Percentiles rank a stretch among this genome's conserved stretches.
These are phyloP conservation scores for Suhomyces canberraensis DNA, from an alignment of 805 yeast species.

Conservation along the genomic window DNA sequence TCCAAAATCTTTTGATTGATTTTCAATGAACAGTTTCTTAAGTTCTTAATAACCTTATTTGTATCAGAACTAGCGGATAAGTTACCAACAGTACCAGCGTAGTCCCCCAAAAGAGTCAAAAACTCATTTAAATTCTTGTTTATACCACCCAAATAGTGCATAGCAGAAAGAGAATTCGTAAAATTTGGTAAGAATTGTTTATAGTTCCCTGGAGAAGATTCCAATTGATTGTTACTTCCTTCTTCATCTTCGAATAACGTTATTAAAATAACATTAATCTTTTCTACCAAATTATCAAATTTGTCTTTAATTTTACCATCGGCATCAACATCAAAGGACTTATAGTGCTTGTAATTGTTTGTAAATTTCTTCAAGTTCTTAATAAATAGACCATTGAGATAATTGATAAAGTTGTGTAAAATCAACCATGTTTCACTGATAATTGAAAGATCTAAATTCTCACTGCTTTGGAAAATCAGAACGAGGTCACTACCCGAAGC, in stretches of 20 bases:
- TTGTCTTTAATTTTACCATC: slow-evolving; percentile 25
- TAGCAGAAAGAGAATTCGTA: slow-evolving; percentile 39
- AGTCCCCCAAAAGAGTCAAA: slow-evolving; percentile 30
- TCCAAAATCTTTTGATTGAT: slow-evolving; percentile 40
- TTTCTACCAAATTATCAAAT: slow-evolving; percentile 25
- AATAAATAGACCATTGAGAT: slow-evolving; percentile 29
- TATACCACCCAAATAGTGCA: slow-evolving; percentile 32
- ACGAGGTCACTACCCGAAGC: slow-evolving; percentile 1
- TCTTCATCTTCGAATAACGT: slow-evolving; percentile 26
- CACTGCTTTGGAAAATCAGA: slow-evolving; percentile 32
- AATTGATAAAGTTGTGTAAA: slow-evolving; percentile 32
- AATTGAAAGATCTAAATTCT: slow-evolving; percentile 39
- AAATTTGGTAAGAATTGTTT: slow-evolving; percentile 36
- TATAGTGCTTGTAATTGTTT: slow-evolving; percentile 36
- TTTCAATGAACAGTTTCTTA: slow-evolving; percentile 28
- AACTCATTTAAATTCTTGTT: slow-evolving; percentile 25
- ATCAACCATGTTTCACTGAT: slow-evolving; percentile 45
- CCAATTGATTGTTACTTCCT: slow-evolving; percentile 30
- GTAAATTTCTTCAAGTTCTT: slow-evolving; percentile 32
- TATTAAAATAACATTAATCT: slow-evolving; percentile 24
- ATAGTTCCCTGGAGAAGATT: slow-evolving; percentile 34
- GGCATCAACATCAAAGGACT: slow-evolving; percentile 25
- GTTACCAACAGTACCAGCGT: slow-evolving; percentile 33
- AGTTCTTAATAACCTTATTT: slow-evolving; percentile 32
- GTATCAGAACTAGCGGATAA: slow-evolving; percentile 30